Evolutionary conservation across 441 rosid species (phyloP).

Genomic region (Breynia disticha): DNA sequence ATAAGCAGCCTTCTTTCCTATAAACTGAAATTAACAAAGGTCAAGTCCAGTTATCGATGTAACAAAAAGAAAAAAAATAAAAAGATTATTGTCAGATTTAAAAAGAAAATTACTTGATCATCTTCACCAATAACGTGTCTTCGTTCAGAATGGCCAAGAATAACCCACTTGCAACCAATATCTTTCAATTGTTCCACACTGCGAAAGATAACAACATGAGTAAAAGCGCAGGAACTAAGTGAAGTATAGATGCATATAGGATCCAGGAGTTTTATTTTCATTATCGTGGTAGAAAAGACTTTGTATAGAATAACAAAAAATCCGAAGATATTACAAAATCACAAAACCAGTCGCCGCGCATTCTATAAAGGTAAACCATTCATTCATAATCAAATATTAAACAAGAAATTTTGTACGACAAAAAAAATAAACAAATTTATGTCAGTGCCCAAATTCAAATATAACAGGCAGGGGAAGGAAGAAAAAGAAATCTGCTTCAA

Average conservation of each 20-base stretch:
- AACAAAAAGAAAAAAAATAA: background rate
- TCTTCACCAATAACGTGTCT: constrained; percentile 89
- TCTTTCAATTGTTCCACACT: constrained; percentile 93
- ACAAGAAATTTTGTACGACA: too few species aligned
- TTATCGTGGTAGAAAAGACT: too few species aligned
- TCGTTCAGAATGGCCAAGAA: constrained; percentile 93
- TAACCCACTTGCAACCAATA: constrained; percentile 91
- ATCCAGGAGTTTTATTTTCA: too few species aligned
- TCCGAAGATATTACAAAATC: too few species aligned
- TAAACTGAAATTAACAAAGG: constrained; percentile 44
- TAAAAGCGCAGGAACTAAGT: background rate
- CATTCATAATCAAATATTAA: too few species aligned
- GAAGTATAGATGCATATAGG: too few species aligned
- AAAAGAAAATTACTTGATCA: constrained; percentile 42
- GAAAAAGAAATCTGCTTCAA: background rate
- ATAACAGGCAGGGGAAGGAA: background rate
- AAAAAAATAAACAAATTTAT: too few species aligned
- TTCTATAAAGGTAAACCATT: too few species aligned
- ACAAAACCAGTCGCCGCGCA: too few species aligned
- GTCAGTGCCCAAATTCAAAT: too few species aligned
- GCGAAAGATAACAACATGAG: constrained; percentile 15
- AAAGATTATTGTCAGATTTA: constrained; percentile 2
- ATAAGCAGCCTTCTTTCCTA: constrained; percentile 93
- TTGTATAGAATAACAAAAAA: too few species aligned
- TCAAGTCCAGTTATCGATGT: constrained; percentile 10